Conservation (phyloP, 129 eudicot species). For the Flaveria robusta region DNA sequence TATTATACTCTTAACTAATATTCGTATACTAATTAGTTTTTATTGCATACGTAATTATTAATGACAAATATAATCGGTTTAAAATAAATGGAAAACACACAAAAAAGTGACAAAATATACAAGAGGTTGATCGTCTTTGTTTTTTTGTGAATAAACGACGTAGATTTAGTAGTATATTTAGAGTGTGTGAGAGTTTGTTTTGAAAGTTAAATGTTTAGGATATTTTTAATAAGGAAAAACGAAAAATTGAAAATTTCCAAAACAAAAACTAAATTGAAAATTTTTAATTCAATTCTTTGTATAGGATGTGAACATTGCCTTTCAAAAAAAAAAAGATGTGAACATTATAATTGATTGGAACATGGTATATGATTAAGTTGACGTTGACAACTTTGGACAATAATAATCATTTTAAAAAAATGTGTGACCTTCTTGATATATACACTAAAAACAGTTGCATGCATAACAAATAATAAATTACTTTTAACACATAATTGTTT, state of each 20-base stretch:
- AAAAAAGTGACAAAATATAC: not conserved
- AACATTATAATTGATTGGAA: slow-evolving; percentile 11
- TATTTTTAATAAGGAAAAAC: no score
- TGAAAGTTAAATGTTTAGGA: no score
- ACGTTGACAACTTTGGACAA: not conserved
- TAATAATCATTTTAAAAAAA: not conserved
- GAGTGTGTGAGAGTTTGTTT: no score
- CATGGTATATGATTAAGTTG: slow-evolving; percentile 15
- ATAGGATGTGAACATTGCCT: not conserved
- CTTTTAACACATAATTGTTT: no score
- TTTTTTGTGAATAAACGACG: no score
- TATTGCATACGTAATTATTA: not conserved
- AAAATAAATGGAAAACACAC: not conserved
- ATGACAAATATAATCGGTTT: not conserved
- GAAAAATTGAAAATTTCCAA: not conserved
- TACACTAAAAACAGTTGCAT: not conserved
- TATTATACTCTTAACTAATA: not conserved
- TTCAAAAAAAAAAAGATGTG: no score
- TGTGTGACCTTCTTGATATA: not conserved
- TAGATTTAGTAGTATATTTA: no score
- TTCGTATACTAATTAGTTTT: not conserved
- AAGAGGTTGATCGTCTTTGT: not conserved
- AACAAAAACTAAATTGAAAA: not conserved
- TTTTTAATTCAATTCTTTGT: no score
- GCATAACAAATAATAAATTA: not conserved